Evolutionary conservation across 768 basidiomycete genomes (phyloP), one percentile per base, ranked within the genome.

Genomic region (Scleroderma citrinum): DNA sequence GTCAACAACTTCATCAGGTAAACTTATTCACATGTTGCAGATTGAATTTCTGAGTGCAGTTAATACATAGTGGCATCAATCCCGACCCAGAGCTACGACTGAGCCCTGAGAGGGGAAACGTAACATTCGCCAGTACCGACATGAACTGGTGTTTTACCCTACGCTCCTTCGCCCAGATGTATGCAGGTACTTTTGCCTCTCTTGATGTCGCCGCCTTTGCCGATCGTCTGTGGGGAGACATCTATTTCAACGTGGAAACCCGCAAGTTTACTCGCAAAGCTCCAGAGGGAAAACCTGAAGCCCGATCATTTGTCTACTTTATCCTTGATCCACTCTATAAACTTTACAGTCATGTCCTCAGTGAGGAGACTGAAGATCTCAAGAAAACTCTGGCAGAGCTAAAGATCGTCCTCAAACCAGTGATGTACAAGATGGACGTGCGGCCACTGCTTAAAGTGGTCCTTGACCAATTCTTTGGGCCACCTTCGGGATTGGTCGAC

Each of bases 91-190:
- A 84, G 43, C 71, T 90, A 41, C 81, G 96, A 38, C 67, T 99
- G 41, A 95, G 92, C 56, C 96, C 96, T 2, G 96, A 99, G 64
- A 79, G 81, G 35, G 95, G 94, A 38, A 99, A 99, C 59, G 93
- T 99, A 35, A 91, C 94, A 1, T 99, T 99, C 61, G 94, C 93
- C 36, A 94, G 92, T 60, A 85, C 94, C 0, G 91, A 95, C 63
- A 95, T 97, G 92, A 85, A 82, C 41, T 99, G 94, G 91, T 95
- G 91, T 64, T 98, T 98, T 67, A 97, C 96, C 3, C 72, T 98
- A 37, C 77, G 77, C 31, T 94, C 94, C 7, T 99, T 98, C 63
- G 92, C 96, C 5, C 81, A 90, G 67, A 88, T 98, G 86, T 99
- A 99, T 67, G 85, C 91, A 6, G 87, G 96, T 59, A 87, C 91